Evolutionary conservation across 2,329 filamentous ascomycete genomes (phyloP).

Genomic region (Exophiala viscosa): DNA sequence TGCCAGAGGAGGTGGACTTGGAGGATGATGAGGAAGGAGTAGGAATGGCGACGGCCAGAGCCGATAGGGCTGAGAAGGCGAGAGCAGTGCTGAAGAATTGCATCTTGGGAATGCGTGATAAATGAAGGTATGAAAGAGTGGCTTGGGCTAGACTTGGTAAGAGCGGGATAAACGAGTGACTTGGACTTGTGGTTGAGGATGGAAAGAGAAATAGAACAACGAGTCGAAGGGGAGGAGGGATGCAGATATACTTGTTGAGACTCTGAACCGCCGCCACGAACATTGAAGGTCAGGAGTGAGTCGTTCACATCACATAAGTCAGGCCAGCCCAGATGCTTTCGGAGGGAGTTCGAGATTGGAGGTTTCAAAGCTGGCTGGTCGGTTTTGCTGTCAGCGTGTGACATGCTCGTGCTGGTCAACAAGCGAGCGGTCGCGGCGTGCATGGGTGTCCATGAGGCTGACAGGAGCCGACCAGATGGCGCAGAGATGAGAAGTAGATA

Average conservation of each 20-base stretch:
- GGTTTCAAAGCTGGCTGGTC: too few relatives aligned
- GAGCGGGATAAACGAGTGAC: not conserved
- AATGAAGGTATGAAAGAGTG: not conserved
- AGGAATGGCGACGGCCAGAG: not conserved
- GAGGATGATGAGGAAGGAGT: not conserved
- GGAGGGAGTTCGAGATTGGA: too few relatives aligned
- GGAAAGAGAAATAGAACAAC: not conserved
- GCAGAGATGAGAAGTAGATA: too few relatives aligned
- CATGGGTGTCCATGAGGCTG: too few relatives aligned
- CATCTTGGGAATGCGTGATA: not conserved
- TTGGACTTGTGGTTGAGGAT: not conserved
- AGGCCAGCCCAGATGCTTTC: too few relatives aligned
- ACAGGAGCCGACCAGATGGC: too few relatives aligned
- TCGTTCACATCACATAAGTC: too few relatives aligned
- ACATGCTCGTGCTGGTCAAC: too few relatives aligned
- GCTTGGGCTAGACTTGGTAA: not conserved
- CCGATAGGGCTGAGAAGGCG: constrained; percentile 1
- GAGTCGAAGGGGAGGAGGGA: not conserved
- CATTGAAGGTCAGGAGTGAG: not conserved
- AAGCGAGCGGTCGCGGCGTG: too few relatives aligned
- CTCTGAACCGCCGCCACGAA: not conserved
- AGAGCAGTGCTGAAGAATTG: constrained; percentile 6
- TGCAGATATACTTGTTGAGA: not conserved
- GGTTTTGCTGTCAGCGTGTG: too few relatives aligned
- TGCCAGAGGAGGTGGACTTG: not conserved